Conservation (phyloP, 352 stramenopile species). For the Globisporangium irregulare region DNA sequence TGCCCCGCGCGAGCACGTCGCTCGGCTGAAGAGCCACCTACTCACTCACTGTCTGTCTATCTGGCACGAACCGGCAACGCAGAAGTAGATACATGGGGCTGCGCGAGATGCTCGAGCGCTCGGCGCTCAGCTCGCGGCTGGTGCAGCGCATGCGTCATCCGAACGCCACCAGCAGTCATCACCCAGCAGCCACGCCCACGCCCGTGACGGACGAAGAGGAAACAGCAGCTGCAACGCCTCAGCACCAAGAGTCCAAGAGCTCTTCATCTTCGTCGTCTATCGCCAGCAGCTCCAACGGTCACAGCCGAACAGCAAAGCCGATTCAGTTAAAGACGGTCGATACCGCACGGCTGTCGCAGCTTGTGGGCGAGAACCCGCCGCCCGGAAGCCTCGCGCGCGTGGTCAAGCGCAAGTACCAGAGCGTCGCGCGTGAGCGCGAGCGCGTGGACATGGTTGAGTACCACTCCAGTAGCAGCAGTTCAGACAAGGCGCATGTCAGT, state of each 20-base stretch:
- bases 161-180: neutral
- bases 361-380: slow-evolving; percentile 36
- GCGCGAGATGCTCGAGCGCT: slow-evolving; percentile 5
- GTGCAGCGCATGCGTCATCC: neutral
- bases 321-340: neutral
- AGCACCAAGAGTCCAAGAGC: neutral
- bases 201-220: neutral
- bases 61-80: too few relatives aligned
- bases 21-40: too few relatives aligned
- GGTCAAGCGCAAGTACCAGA: slow-evolving; percentile 42
- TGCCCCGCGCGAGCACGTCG: too few relatives aligned
- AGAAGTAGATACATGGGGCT: neutral
- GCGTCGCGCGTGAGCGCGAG: slow-evolving; percentile 32
- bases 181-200: neutral
- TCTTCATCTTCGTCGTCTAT: neutral
- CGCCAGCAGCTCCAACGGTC: neutral
- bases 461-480: neutral
- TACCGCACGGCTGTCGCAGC: slow-evolving; percentile 20
- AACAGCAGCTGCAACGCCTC: neutral
- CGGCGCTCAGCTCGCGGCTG: neutral
- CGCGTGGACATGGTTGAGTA: slow-evolving; percentile 9
- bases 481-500: neutral
- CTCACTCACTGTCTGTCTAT: too few relatives aligned
- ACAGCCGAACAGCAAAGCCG: neutral
- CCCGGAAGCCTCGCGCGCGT: slow-evolving; percentile 33